Evolutionary conservation across 805 yeast genomes (phyloP).

Genomic region (Metschnikowia cubensis): DNA sequence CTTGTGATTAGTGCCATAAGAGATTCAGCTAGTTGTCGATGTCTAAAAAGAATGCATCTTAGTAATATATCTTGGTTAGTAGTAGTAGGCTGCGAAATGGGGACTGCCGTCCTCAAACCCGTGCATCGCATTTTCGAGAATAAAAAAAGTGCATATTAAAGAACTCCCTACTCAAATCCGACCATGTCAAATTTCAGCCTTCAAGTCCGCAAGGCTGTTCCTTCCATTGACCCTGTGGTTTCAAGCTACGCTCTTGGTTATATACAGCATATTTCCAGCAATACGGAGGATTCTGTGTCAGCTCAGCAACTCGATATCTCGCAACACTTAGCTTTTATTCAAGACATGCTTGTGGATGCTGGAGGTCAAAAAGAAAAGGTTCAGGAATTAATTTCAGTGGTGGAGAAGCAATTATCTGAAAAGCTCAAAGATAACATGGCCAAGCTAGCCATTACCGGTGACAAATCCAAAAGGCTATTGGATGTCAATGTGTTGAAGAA

Average conservation of each 20-base stretch:
- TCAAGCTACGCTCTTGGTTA: slow-evolving; percentile 90
- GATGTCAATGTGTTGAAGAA: slow-evolving; percentile 66
- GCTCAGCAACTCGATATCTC: slow-evolving; percentile 67
- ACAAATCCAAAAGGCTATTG: slow-evolving; percentile 80
- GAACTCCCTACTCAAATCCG: neutral
- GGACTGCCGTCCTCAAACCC: neutral
- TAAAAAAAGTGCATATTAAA: slow-evolving; percentile 1
- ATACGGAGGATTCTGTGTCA: slow-evolving; percentile 78
- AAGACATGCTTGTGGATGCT: slow-evolving; percentile 66
- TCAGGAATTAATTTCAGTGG: slow-evolving; percentile 38
- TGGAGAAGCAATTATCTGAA: slow-evolving; percentile 47
- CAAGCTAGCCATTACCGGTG: slow-evolving; percentile 74
- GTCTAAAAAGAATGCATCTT: neutral
- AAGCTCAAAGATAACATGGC: slow-evolving; percentile 66
- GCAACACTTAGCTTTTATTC: slow-evolving; percentile 64
- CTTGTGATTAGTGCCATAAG: slow-evolving; percentile 16
- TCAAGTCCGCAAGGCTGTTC: slow-evolving; percentile 82
- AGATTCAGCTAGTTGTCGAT: neutral
- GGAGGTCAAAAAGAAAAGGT: slow-evolving; percentile 71
- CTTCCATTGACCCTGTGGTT: slow-evolving; percentile 81
- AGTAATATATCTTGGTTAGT: neutral
- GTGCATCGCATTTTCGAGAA: slow-evolving; percentile 1
- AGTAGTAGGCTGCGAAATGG: neutral
- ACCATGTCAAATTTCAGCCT: slow-evolving; percentile 39
- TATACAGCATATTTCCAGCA: slow-evolving; percentile 70